Evolutionary conservation across 1,139 yeast genomes (phyloP).

Genomic region (Pichia sp.): DNA sequence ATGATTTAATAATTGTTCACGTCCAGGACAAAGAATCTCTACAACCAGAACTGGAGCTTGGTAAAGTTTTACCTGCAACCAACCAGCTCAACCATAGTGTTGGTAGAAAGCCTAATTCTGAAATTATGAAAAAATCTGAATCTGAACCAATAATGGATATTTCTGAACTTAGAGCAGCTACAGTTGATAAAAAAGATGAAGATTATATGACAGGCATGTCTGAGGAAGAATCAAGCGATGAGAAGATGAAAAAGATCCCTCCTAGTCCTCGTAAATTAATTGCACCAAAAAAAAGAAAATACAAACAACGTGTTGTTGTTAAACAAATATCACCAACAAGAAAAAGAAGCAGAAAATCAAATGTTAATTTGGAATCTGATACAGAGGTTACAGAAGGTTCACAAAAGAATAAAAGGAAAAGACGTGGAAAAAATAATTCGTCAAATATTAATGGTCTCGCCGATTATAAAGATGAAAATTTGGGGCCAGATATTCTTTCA

Average conservation of each 20-base stretch:
- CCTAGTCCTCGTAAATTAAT: no score
- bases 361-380: neutral
- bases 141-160: neutral
- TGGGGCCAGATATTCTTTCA: conserved; percentile 3
- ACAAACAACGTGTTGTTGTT: neutral
- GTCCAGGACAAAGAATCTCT: conserved; percentile 8
- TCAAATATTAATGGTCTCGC: no score
- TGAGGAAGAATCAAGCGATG: no score
- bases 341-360: neutral
- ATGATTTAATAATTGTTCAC: conserved; percentile 13
- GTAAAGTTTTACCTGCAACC: neutral
- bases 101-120: neutral
- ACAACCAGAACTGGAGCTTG: neutral
- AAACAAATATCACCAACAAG: neutral
- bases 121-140: neutral
- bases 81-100: neutral
- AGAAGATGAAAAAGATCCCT: no score
- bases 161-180: neutral
- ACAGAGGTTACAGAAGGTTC: neutral
- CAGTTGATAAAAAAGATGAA: neutral
- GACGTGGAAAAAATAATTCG: neutral
- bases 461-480: neutral
- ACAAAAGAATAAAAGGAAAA: neutral
- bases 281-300: neutral
- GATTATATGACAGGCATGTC: no score